Percentiles rank a stretch among this genome's conserved stretches.
Conservation (phyloP, 140 eudicot genomes). For the Ambrosia hybrid region DNA sequence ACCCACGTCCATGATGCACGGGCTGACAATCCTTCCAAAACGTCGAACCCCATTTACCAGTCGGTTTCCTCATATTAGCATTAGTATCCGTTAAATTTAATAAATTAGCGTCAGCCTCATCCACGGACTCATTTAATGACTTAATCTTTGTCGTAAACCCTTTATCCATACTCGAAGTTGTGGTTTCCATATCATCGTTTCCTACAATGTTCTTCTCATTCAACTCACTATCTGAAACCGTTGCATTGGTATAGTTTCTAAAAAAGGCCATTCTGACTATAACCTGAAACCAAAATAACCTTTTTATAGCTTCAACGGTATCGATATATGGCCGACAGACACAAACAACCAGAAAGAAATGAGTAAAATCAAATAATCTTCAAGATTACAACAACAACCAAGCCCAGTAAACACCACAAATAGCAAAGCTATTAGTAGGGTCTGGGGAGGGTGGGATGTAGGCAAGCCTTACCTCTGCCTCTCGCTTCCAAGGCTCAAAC, state of each 20-base stretch:
- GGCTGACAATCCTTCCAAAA: constrained; percentile 89
- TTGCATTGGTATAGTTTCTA: constrained; percentile 50
- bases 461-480: no score
- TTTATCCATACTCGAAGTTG: constrained; percentile 35
- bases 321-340: no score
- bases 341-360: no score
- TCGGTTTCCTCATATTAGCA: background rate
- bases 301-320: no score
- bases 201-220: constrained; percentile 46
- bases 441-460: no score
- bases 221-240: constrained; percentile 50
- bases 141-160: constrained; percentile 41
- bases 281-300: constrained; percentile 19
- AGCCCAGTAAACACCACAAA: no score
- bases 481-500: no score
- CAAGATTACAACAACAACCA: no score
- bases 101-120: constrained; percentile 34
- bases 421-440: no score
- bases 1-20: constrained; percentile 37
- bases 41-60: constrained; percentile 79
- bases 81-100: constrained; percentile 41
- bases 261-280: constrained; percentile 57
- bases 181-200: constrained; percentile 34
- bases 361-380: no score
- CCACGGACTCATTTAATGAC: constrained; percentile 30